A percentile compares a stretch with the other conserved stretches of the same genome.
Evolutionary conservation across 2,329 filamentous ascomycete genomes (phyloP).

Genomic region (Fusarium acutatum): DNA sequence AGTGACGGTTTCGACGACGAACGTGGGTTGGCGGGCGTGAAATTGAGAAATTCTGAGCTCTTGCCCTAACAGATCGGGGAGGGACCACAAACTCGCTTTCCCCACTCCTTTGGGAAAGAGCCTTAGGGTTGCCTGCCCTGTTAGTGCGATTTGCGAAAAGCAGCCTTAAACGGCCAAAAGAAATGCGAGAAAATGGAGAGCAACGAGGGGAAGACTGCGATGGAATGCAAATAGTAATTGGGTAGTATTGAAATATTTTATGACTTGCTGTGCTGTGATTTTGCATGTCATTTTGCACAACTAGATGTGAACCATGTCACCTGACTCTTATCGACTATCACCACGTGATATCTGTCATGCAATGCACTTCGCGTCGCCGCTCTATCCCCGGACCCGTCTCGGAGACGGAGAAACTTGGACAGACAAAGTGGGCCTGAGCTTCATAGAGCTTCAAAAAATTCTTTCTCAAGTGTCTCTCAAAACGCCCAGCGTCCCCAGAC

Average conservation of each 20-base stretch:
- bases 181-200: slow-evolving; percentile 10
- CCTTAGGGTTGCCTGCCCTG: slow-evolving; percentile 54
- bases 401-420: slow-evolving; percentile 39
- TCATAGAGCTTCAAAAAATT: slow-evolving; percentile 51
- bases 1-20: slow-evolving; percentile 61
- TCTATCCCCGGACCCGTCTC: slow-evolving; percentile 20
- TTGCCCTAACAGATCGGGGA: slow-evolving; percentile 50
- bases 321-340: slow-evolving; percentile 24
- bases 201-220: background rate
- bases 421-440: slow-evolving; percentile 39
- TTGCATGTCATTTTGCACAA: background rate
- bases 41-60: slow-evolving; percentile 59
- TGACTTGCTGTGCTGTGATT: background rate
- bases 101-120: slow-evolving; percentile 48
- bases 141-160: slow-evolving; percentile 4
- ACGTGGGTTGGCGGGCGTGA: slow-evolving; percentile 57
- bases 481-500: slow-evolving; percentile 40
- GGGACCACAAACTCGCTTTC: slow-evolving; percentile 55
- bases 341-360: slow-evolving; percentile 31
- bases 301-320: slow-evolving; percentile 30
- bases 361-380: slow-evolving; percentile 4
- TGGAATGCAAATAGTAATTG: background rate
- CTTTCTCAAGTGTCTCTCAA: slow-evolving; percentile 42
- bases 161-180: slow-evolving; percentile 2
- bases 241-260: background rate